Evolutionary conservation across 768 basidiomycete species (phyloP).

Genomic region (Amanita rubescens): DNA sequence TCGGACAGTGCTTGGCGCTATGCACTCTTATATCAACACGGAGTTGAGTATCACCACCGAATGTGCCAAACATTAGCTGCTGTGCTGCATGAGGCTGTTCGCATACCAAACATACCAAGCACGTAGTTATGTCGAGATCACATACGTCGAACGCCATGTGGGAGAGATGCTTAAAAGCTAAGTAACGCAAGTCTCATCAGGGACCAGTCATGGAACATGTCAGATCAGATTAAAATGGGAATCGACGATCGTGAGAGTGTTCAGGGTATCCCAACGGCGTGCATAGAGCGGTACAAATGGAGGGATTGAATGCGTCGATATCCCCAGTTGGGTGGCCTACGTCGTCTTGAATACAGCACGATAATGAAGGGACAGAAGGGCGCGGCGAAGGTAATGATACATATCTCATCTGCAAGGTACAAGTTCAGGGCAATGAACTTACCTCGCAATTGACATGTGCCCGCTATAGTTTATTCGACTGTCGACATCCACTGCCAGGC

Average conservation of each 20-base stretch:
- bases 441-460: not conserved
- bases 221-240: not conserved
- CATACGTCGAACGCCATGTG: not conserved
- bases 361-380: not conserved
- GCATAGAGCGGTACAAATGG: not conserved
- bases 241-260: slow-evolving; percentile 1
- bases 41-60: not conserved
- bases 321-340: not conserved
- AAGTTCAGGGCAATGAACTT: not conserved
- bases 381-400: not conserved
- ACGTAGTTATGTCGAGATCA: not conserved
- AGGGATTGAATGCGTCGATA: not conserved
- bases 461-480: too few species aligned
- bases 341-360: not conserved
- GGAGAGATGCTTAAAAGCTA: not conserved
- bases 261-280: not conserved
- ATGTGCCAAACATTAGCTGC: not conserved
- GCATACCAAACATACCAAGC: not conserved
- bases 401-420: not conserved
- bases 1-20: not conserved
- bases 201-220: slow-evolving; percentile 1
- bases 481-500: too few species aligned
- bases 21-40: not conserved
- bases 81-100: not conserved
- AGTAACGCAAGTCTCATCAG: not conserved